These are phyloP conservation scores for Glycyrrhiza uralensis DNA, from an alignment of 306 rosid genomes.

Conservation along the genomic window DNA sequence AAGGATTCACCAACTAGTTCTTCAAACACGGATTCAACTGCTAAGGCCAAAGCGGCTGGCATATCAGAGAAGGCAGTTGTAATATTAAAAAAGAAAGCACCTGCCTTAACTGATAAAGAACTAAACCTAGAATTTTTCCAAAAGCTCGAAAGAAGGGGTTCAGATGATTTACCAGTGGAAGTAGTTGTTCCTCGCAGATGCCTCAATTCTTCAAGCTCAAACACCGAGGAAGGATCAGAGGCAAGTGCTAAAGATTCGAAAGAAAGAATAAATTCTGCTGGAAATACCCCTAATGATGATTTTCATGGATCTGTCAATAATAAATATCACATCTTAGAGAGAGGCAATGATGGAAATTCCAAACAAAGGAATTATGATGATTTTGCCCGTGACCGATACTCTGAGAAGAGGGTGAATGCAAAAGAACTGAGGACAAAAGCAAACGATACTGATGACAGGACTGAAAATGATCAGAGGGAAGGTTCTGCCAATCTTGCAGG, in stretches of 20 bases:
- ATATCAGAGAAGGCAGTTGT: conserved; percentile 81
- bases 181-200: conserved; percentile 81
- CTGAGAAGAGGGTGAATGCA: conserved; percentile 63
- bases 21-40: conserved; percentile 46
- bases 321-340: conserved; percentile 54
- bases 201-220: conserved; percentile 62
- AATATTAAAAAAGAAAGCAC: conserved; percentile 87
- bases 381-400: conserved; percentile 47
- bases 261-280: conserved; percentile 44
- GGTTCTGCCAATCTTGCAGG: conserved; percentile 63
- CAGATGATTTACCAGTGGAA: conserved; percentile 90
- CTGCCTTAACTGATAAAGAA: conserved; percentile 74
- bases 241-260: conserved; percentile 45
- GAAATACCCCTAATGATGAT: conserved; percentile 49
- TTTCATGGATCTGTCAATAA: conserved; percentile 47
- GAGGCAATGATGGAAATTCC: conserved; percentile 49
- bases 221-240: conserved; percentile 59
- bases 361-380: conserved; percentile 56
- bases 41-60: conserved; percentile 50
- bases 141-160: conserved; percentile 78
- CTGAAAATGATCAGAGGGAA: conserved; percentile 63
- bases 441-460: conserved; percentile 51
- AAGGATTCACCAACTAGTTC: conserved; percentile 57
- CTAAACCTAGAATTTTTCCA: conserved; percentile 92
- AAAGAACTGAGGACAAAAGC: conserved; percentile 65